Evolutionary conservation across 2,329 filamentous ascomycete species (phyloP).

Genomic region (Sordariomycetes sp.): DNA sequence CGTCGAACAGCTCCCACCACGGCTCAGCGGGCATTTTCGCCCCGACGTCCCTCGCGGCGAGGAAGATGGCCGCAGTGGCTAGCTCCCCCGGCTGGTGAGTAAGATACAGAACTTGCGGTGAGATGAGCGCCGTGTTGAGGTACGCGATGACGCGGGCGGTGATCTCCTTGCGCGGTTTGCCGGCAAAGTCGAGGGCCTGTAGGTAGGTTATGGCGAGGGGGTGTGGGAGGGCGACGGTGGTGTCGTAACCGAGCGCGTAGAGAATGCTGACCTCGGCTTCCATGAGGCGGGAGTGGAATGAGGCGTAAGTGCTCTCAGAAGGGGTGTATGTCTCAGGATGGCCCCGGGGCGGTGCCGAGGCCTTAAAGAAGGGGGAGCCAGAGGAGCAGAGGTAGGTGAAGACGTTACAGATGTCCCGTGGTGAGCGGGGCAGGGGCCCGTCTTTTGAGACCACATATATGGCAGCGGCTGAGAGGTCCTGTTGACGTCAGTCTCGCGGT

Average conservation of each 20-base stretch:
- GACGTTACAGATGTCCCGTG: constrained; percentile 71
- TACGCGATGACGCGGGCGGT: constrained; percentile 53
- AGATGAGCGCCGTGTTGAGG: constrained; percentile 76
- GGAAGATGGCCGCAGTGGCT: constrained; percentile 80
- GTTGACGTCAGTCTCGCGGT: constrained; percentile 1
- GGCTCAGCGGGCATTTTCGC: constrained; percentile 69
- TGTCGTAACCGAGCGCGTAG: constrained; percentile 64
- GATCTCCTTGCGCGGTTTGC: constrained; percentile 6
- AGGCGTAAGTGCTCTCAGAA: constrained; percentile 58
- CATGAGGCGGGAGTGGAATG: constrained; percentile 51
- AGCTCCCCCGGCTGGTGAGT: constrained; percentile 83
- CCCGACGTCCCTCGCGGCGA: constrained; percentile 65
- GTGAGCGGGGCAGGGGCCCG: constrained; percentile 60
- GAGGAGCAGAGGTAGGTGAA: constrained; percentile 68
- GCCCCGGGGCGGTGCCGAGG: constrained; percentile 15
- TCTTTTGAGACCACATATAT: constrained; percentile 77
- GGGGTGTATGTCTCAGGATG: constrained; percentile 50
- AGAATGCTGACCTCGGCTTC: constrained; percentile 68
- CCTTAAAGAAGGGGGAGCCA: constrained; percentile 39
- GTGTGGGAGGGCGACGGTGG: constrained; percentile 75
- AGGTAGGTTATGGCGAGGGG: constrained; percentile 83
- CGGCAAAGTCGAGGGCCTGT: constrained; percentile 67
- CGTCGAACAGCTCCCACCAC: constrained; percentile 99
- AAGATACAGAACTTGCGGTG: constrained; percentile 77
- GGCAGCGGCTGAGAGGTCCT: constrained; percentile 72